These are phyloP conservation scores for Phytophthora foliorum DNA, from an alignment of 352 stramenopile genomes.

Conservation along the genomic window DNA sequence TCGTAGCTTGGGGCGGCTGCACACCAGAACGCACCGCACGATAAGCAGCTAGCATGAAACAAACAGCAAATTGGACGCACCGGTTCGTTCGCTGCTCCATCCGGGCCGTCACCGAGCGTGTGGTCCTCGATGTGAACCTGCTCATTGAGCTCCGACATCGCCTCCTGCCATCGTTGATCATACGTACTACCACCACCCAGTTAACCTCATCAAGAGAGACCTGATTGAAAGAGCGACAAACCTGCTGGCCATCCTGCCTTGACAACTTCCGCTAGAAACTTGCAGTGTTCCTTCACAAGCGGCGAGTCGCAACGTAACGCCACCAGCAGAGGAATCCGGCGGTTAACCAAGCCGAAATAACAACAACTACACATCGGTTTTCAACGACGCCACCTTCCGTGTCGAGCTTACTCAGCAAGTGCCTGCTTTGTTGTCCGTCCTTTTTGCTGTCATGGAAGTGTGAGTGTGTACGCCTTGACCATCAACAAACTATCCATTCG, in stretches of 20 bases:
- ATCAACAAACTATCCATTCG: not conserved
- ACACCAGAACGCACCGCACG: not conserved
- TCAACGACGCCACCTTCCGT: not conserved
- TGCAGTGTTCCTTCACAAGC: not conserved
- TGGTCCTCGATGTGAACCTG: conserved; percentile 92
- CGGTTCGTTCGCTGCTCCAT: conserved; percentile 44
- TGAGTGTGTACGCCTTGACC: conserved; percentile 5
- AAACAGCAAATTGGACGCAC: conserved; percentile 23
- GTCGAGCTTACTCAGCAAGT: not conserved
- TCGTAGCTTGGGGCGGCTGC: conserved; percentile 75
- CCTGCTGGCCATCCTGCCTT: conserved; percentile 48
- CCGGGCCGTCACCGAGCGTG: conserved; percentile 61
- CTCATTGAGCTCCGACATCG: conserved; percentile 94
- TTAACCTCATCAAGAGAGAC: not conserved
- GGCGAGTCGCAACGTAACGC: conserved; percentile 9
- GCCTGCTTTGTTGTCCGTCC: conserved; percentile 7
- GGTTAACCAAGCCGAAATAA: conserved; percentile 19
- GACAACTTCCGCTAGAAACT: conserved; percentile 1
- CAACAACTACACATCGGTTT: conserved; percentile 4
- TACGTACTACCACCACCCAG: conserved; percentile 70
- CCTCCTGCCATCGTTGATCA: conserved; percentile 91
- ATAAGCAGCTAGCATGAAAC: not conserved
- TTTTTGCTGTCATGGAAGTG: conserved; percentile 22
- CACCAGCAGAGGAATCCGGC: conserved; percentile 1
- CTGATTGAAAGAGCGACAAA: conserved; percentile 8